A percentile compares a stretch with the other conserved stretches of the same genome.
Evolutionary conservation across 768 basidiomycete species (phyloP).

Genomic region (Pholiota molesta): DNA sequence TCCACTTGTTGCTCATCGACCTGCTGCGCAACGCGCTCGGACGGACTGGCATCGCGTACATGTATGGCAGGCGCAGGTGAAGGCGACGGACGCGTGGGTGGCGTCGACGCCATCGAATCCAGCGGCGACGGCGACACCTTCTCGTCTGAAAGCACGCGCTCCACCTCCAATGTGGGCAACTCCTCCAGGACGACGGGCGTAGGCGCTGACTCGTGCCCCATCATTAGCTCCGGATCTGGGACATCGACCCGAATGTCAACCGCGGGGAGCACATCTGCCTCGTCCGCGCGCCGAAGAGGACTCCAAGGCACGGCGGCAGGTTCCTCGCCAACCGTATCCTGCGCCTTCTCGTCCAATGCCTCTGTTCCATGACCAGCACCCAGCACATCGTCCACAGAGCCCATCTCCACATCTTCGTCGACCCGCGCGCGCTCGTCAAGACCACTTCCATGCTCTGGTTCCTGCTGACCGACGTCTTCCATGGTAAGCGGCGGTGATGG

Average conservation of each 20-base stretch:
- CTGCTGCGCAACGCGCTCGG: neutral
- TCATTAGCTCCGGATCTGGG: too few relatives aligned
- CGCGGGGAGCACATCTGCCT: neutral
- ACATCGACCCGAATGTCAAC: neutral
- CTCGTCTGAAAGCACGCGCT: too few relatives aligned
- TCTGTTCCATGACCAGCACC: too few relatives aligned
- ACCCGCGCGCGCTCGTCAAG: neutral
- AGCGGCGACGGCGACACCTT: neutral
- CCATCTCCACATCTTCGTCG: neutral
- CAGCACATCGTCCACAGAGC: neutral
- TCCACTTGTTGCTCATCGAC: neutral
- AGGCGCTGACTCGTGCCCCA: neutral
- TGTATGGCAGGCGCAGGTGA: neutral
- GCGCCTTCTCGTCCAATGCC: too few relatives aligned
- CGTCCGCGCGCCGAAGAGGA: neutral
- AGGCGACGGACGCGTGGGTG: neutral
- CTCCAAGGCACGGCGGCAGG: neutral
- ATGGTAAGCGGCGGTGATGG: too few relatives aligned
- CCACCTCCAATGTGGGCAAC: too few relatives aligned
- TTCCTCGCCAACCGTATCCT: too few relatives aligned
- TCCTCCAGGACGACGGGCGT: neutral
- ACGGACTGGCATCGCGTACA: neutral
- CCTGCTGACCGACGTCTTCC: too few relatives aligned
- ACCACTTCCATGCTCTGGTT: too few relatives aligned
- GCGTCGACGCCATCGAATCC: conserved; percentile 7